phyloP scores from a whole-genome alignment of 495 filamentous ascomycete species.

The Jackrogersella minutella region DNA sequence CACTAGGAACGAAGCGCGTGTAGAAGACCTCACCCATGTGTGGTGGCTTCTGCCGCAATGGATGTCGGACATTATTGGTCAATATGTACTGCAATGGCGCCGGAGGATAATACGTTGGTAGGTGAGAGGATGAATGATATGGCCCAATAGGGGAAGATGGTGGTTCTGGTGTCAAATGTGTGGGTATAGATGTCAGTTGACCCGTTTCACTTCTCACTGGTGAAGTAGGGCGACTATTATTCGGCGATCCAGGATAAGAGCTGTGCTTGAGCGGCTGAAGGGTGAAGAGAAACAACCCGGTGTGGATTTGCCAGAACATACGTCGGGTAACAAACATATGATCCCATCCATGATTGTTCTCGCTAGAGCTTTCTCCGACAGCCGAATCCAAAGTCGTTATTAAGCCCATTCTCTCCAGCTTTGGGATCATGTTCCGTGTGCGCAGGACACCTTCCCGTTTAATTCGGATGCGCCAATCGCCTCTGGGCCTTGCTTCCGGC shows the following conservation, averaged over 20 bases:
- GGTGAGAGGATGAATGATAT: slow-evolving; percentile 78
- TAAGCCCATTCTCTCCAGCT: slow-evolving; percentile 91
- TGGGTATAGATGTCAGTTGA: slow-evolving; percentile 14
- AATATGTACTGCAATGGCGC: slow-evolving; percentile 81
- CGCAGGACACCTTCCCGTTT: slow-evolving; percentile 86
- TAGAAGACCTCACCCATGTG: slow-evolving; percentile 91
- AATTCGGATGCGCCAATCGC: slow-evolving; percentile 88
- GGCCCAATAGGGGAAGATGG: slow-evolving; percentile 62
- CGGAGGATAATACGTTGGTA: slow-evolving; percentile 91
- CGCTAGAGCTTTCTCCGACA: slow-evolving; percentile 71
- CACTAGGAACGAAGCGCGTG: slow-evolving; percentile 80
- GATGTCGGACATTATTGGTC: slow-evolving; percentile 82
- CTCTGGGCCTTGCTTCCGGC: slow-evolving; percentile 72
- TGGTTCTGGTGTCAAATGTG: slow-evolving; percentile 39
- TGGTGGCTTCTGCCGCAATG: slow-evolving; percentile 86
- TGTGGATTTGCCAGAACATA: slow-evolving; percentile 92
- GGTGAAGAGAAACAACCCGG: slow-evolving; percentile 86
- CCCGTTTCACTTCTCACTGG: slow-evolving; percentile 60
- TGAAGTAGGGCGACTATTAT: slow-evolving; percentile 63
- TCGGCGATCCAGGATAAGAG: slow-evolving; percentile 65
- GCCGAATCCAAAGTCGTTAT: slow-evolving; percentile 77
- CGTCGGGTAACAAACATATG: slow-evolving; percentile 82
- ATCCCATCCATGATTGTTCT: slow-evolving; percentile 71
- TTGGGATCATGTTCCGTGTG: slow-evolving; percentile 81
- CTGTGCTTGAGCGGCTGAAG: slow-evolving; percentile 64